Conservation (phyloP, 1,284 basidiomycete species). For the Fomitopsis betulina region DNA sequence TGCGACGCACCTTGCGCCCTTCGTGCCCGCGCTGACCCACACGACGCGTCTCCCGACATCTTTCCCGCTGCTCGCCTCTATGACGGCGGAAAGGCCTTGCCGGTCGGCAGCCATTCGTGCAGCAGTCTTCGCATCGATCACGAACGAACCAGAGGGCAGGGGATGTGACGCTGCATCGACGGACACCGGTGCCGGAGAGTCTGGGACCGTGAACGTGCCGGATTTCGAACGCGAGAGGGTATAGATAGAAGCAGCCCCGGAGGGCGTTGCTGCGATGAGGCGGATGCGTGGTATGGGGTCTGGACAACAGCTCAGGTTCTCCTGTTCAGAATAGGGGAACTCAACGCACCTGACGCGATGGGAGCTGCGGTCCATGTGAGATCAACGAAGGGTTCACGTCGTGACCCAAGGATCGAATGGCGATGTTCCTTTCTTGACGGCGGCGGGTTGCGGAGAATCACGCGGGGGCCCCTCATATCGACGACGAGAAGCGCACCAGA, state of each 20-base stretch:
- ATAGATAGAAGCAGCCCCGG: constrained; percentile 58
- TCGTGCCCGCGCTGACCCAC: constrained; percentile 51
- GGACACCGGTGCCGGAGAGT: constrained; percentile 27
- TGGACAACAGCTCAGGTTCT: constrained; percentile 21
- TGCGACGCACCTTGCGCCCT: constrained; percentile 48
- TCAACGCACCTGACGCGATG: constrained; percentile 15
- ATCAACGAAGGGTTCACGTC: constrained; percentile 39
- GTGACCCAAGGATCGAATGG: constrained; percentile 29
- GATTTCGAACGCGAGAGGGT: constrained; percentile 40
- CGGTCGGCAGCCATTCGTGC: constrained; percentile 41
- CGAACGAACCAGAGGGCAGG: constrained; percentile 47
- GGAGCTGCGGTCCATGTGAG: constrained; percentile 62
- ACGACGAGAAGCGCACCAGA: constrained; percentile 59
- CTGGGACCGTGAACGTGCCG: constrained; percentile 44
- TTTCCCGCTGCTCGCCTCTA: constrained; percentile 17
- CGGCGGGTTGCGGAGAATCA: constrained; percentile 46
- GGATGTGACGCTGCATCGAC: constrained; percentile 49
- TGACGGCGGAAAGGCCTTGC: constrained; percentile 33
- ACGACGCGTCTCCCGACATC: constrained; percentile 33
- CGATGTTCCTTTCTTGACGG: constrained; percentile 25
- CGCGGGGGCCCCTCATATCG: constrained; percentile 67
- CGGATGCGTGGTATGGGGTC: constrained; percentile 53
- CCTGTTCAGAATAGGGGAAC: constrained; percentile 60
- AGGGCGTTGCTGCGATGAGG: constrained; percentile 56
- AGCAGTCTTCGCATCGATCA: constrained; percentile 61